Base-by-base conservation (phyloP, 371 early-diverging fungal genomes). In the Circinella umbellata region DNA sequence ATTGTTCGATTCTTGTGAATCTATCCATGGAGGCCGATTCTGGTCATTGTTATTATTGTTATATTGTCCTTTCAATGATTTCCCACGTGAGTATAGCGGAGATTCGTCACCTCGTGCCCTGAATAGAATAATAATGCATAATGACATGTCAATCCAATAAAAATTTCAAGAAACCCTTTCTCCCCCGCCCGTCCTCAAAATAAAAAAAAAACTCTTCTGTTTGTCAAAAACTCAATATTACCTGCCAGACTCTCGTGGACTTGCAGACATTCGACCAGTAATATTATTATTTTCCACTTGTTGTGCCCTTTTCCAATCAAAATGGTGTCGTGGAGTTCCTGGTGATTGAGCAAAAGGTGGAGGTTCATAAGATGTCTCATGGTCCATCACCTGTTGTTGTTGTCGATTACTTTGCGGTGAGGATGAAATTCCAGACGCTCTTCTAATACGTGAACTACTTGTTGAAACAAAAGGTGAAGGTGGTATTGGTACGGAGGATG, bases 271-370 rank as follows among this genome's bases (percentile, higher is more conserved):
- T 3, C 57, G 18, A 4, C 57, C 57, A 6, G 57, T 4, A 55
- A 5, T 55, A 35, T 8, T 4, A 15, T 49, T 5, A 15, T 49
- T n/a, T n/a, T n/a, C n/a, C n/a, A n/a, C 49, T 15, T 4, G 5
- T 35, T 55, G 57, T n/a, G 57, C 57, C 34, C 13, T 55, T 35
- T 34, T 55, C 57, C 57, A 55, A n/a, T 55, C 57, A 20, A 55
- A 55, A 35, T 55, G 36, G 18, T 71, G 67, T 27, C 54, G 64
- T 39, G 67, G 63, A 42, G 67, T 65, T 27, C 34, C 38, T 10
- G 72, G 42, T 61, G 69, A 61, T 34, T 77, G 69, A n/a, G 80
- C 73, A 76, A 82, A 76, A 47, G 79, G 77, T 42, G 78, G 78
- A 14, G 76, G 77, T 63, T 81, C 73, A 72, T 76, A 73, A 42